Evolutionary conservation across 2,329 filamentous ascomycete species (phyloP).

Genomic region (Hypoxylon sp.): DNA sequence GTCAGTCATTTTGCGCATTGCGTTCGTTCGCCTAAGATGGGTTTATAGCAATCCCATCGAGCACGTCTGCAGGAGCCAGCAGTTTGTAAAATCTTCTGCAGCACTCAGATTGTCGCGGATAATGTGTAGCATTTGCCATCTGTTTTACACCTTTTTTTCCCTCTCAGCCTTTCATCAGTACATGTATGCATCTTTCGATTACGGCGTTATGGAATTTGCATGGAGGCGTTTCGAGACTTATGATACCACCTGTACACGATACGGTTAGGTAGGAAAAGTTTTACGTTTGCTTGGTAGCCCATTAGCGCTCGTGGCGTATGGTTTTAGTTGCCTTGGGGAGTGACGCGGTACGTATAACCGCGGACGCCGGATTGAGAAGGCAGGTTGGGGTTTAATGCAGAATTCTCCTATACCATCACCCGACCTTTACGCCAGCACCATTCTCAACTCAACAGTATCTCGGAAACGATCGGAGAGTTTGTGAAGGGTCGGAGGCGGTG

Average conservation of each 20-base stretch:
- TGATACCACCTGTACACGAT: conserved; percentile 45
- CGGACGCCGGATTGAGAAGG: conserved; percentile 21
- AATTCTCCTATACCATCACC: conserved; percentile 30
- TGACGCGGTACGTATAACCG: conserved; percentile 17
- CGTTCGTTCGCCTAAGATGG: neutral
- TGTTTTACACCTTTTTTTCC: conserved; percentile 25
- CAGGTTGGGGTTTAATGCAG: conserved; percentile 43
- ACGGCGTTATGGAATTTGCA: conserved; percentile 41
- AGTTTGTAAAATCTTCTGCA: conserved; percentile 8
- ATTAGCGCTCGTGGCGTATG: conserved; percentile 9
- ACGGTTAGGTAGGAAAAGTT: conserved; percentile 37
- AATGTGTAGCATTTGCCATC: conserved; percentile 19
- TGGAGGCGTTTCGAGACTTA: conserved; percentile 39
- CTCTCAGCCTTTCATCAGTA: conserved; percentile 29
- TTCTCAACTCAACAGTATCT: conserved; percentile 25
- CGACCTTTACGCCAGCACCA: conserved; percentile 11
- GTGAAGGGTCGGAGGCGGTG: conserved; percentile 10
- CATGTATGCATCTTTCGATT: conserved; percentile 42
- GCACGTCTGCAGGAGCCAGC: neutral
- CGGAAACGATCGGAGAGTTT: conserved; percentile 13
- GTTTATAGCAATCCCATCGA: conserved; percentile 4
- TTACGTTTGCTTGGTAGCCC: neutral
- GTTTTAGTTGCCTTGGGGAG: conserved; percentile 12
- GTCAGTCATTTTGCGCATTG: neutral
- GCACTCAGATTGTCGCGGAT: conserved; percentile 15